Evolutionary conservation across 768 basidiomycete species (phyloP), one percentile per base, ranked within the genome.

Genomic region (Suillus brevipes): DNA sequence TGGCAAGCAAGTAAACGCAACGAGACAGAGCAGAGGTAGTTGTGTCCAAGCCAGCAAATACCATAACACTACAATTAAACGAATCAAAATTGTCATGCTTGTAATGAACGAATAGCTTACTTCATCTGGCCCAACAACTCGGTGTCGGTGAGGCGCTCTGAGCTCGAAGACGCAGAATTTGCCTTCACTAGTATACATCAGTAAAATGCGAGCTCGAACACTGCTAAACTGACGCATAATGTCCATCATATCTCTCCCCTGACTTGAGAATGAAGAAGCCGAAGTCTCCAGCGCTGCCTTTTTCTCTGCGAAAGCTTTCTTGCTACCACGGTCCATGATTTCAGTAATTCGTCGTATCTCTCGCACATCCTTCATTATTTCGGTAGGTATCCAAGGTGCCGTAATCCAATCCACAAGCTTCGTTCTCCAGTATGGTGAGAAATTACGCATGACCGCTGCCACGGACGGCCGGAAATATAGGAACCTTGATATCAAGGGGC

Each of bases 41-140:
- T 3, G 61, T 50, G 8, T 62, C 61, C n/a, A 16, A 61, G 12
- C 67, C 74, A 4, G 65, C 72, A 34, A 72, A 66, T 10, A 73
- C 38, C 38, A 75, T 62, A 20, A 70, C 70, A 20, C 74, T 75
- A 43, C 9, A 20, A 20, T 25, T 6, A 9, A 45, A 4, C 14
- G 9, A 34, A 25, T 36, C 7, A 34, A 23, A 4, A 18, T 45
- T 10, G 37, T 7, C 13, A 9, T 28, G n/a, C 23, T 8, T 13
- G 25, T 34, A 6, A n/a, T 23, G 7, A n/a, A 18, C 20, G 5
- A 14, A 52, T 8, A 49, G 31, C 70, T 42, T 52, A 70, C 73
- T 69, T 71, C 66, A 76, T 72, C 45, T 76, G 74, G 1, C 71
- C 74, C 4, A 72, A 43, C 10, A 75, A 65, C 58, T 76, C 74